Percentiles rank a stretch among this genome's conserved stretches.
Conservation (phyloP, 345 rosid species). For the Durio zibethinus region DNA sequence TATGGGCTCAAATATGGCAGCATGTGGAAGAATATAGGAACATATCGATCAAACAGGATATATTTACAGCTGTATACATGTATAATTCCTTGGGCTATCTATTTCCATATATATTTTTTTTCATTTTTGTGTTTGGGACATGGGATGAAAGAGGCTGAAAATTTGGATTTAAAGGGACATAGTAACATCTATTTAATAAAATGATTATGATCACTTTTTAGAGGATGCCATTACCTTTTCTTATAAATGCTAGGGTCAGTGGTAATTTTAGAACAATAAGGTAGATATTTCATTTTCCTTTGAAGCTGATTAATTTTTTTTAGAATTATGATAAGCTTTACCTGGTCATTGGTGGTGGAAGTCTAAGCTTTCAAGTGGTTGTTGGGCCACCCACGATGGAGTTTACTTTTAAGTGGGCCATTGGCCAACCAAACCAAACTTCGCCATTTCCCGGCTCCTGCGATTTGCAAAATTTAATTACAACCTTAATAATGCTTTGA, state of each 20-base stretch:
- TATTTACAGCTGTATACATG: background rate
- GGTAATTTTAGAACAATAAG: background rate
- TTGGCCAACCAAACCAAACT: too few relatives aligned
- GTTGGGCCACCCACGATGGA: background rate
- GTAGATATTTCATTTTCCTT: background rate
- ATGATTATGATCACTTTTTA: background rate
- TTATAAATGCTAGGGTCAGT: background rate
- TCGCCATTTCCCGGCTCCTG: too few relatives aligned
- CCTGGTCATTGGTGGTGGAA: background rate
- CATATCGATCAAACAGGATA: background rate
- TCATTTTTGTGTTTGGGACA: background rate
- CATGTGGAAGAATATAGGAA: background rate
- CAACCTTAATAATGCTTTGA: background rate
- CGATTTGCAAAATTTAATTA: background rate
- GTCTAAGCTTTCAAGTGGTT: background rate
- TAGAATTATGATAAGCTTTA: background rate
- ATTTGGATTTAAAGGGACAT: background rate
- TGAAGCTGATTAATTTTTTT: background rate
- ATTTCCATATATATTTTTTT: background rate
- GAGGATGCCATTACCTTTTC: background rate
- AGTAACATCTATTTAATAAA: background rate
- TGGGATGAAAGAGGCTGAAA: background rate
- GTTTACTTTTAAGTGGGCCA: background rate
- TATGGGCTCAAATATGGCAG: background rate
- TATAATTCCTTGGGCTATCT: background rate